phyloP scores from a whole-genome alignment of 176 grass and related monocot species.

The Bolboschoenus planiculmis region DNA sequence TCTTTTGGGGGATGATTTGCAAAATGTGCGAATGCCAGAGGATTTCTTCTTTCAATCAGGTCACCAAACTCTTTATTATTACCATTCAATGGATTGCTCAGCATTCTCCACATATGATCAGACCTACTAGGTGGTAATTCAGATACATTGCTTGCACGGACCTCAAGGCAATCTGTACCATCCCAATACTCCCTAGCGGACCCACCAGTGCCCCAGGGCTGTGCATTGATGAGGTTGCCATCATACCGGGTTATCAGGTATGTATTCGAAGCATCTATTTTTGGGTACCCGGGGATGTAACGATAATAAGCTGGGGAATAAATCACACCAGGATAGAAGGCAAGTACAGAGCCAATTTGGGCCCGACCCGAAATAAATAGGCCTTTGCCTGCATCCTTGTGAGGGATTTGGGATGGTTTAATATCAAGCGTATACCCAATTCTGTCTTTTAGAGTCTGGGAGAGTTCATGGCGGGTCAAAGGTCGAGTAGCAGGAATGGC shows the following conservation, averaged over 20 bases:
- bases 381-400: constrained; percentile 84
- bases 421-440: constrained; percentile 71
- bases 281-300: constrained; percentile 88
- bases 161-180: constrained; percentile 33
- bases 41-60: constrained; percentile 79
- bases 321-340: constrained; percentile 81
- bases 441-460: constrained; percentile 48
- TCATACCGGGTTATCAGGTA: constrained; percentile 94
- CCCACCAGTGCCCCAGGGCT: constrained; percentile 66
- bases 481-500: constrained; percentile 53
- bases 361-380: constrained; percentile 67
- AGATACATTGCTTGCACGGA: constrained; percentile 21
- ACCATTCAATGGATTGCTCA: constrained; percentile 69
- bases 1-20: constrained; percentile 80
- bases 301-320: constrained; percentile 95
- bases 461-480: constrained; percentile 51
- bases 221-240: constrained; percentile 74
- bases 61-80: constrained; percentile 31
- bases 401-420: constrained; percentile 62
- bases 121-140: constrained; percentile 40
- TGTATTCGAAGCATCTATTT: constrained; percentile 61
- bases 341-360: constrained; percentile 57
- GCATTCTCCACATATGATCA: constrained; percentile 56
- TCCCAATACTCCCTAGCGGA: constrained; percentile 71
- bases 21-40: constrained; percentile 85